These are phyloP conservation scores for Suillus bovinus DNA, from an alignment of 768 basidiomycete genomes.

Conservation along the genomic window DNA sequence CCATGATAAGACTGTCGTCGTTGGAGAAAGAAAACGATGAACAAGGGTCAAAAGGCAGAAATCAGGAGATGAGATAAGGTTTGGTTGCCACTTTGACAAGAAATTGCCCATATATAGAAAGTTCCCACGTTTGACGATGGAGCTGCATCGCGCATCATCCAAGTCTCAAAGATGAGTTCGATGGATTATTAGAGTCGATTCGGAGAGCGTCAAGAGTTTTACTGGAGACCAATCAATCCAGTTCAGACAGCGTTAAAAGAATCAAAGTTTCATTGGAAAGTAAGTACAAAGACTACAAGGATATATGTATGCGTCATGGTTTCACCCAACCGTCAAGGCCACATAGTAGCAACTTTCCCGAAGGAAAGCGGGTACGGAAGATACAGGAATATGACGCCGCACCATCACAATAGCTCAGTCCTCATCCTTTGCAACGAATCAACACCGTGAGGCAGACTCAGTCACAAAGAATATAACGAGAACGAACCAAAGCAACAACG, in stretches of 20 bases:
- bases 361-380: slow-evolving; percentile 57
- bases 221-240: too few relatives aligned
- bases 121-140: slow-evolving; percentile 1
- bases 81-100: slow-evolving; percentile 31
- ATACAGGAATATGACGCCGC: slow-evolving; percentile 84
- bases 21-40: slow-evolving; percentile 18
- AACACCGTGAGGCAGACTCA: slow-evolving; percentile 56
- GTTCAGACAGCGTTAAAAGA: too few relatives aligned
- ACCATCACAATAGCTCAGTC: slow-evolving; percentile 43
- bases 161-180: too few relatives aligned
- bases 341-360: slow-evolving; percentile 63
- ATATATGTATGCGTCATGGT: slow-evolving; percentile 72
- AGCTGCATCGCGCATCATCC: too few relatives aligned
- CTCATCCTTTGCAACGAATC: slow-evolving; percentile 45
- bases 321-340: slow-evolving; percentile 80
- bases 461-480: slow-evolving; percentile 33
- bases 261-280: not conserved
- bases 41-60: slow-evolving; percentile 33
- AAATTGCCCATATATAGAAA: slow-evolving; percentile 23
- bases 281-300: not conserved
- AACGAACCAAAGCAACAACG: slow-evolving; percentile 37
- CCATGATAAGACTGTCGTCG: slow-evolving; percentile 40
- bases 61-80: slow-evolving; percentile 38
- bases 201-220: too few relatives aligned
- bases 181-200: too few relatives aligned